Evolutionary conservation across 2,329 filamentous ascomycete species (phyloP), one percentile per base, ranked within the genome.

Genomic region (Ceratocystis eucalypticola): DNA sequence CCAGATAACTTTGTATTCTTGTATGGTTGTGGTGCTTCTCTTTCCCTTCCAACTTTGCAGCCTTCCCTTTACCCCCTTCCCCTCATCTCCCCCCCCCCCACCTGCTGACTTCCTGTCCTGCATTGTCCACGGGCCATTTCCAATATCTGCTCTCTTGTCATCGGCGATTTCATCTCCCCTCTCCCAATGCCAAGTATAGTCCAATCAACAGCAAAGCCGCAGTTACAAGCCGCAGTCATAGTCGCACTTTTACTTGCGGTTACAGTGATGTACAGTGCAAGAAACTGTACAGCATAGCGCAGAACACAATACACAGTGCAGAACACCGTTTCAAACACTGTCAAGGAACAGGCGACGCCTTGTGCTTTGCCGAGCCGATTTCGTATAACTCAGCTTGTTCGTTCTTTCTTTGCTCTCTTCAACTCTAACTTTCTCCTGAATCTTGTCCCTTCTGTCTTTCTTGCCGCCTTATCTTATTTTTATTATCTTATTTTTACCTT

Each of bases 351-450:
- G 33, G 28, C 28, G 28, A 30, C 25, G 53, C 53, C 28, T 41
- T 59, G 53, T 59, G n/a, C 53, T 59, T 59, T 62, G n/a, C 44
- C 61, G 12, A 45, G n/a, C 61, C 37, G 37, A 44, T 62, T 62
- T 44, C 37, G 37, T 45, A 45, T 45, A 62, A 45, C 61, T 46
- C 33, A 46, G 61, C 61, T 62, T 61, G 37, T 37, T 61, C 20
- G 8, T 37, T 57, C 28, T n/a, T 61, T 62, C 37, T 62, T 62
- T 7, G n/a, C 37, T 45, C 33, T 45, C 41, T 62, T 62, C 22
- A 44, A 20, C 59, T 45, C 10, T 22, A 37, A 41, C 59, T 20
- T 62, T 62, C 59, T 62, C 59, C 59, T 63, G 25, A 46, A 45
- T 28, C 44, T 63, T 33, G 30, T 20, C 20, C 22, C 25, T 28